phyloP scores from a whole-genome alignment of 768 basidiomycete species.

The Candolleomyces eurysporus region DNA sequence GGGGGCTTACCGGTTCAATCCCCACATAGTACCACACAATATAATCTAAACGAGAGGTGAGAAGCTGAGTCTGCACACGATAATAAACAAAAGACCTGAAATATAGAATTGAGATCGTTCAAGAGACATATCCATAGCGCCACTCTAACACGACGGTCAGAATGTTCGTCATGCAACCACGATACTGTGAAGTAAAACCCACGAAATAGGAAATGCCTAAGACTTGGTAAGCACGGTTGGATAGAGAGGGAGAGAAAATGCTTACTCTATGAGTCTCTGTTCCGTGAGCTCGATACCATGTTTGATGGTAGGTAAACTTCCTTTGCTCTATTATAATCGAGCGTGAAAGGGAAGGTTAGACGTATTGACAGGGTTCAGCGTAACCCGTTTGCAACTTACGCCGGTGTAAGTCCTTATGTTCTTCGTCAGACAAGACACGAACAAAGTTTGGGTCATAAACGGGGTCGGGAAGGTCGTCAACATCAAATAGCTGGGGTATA shows the following conservation, averaged over 20 bases:
- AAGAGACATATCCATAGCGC: constrained; percentile 73
- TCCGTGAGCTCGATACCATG: constrained; percentile 86
- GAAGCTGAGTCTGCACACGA: not conserved
- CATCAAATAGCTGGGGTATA: constrained; percentile 67
- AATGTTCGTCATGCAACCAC: not conserved
- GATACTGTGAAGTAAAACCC: constrained; percentile 15
- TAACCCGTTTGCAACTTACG: constrained; percentile 38
- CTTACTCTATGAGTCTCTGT: constrained; percentile 74
- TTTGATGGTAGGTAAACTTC: constrained; percentile 68
- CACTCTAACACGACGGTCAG: constrained; percentile 32
- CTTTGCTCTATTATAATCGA: constrained; percentile 50
- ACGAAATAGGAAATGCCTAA: constrained; percentile 73
- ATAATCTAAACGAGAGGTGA: constrained; percentile 39
- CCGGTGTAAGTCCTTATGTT: constrained; percentile 62
- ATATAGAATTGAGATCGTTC: constrained; percentile 76
- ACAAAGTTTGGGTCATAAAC: constrained; percentile 66
- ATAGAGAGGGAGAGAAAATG: not conserved
- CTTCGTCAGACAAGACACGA: constrained; percentile 63
- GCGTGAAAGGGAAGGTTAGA: not conserved
- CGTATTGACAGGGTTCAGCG: not conserved
- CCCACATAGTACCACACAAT: constrained; percentile 81
- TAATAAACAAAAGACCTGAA: constrained; percentile 49
- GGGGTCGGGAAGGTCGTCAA: constrained; percentile 82
- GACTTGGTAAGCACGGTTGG: constrained; percentile 4
- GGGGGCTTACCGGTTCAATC: constrained; percentile 53